phyloP scores from a whole-genome alignment of 2,329 filamentous ascomycete genomes.

The Fusarium poae region DNA sequence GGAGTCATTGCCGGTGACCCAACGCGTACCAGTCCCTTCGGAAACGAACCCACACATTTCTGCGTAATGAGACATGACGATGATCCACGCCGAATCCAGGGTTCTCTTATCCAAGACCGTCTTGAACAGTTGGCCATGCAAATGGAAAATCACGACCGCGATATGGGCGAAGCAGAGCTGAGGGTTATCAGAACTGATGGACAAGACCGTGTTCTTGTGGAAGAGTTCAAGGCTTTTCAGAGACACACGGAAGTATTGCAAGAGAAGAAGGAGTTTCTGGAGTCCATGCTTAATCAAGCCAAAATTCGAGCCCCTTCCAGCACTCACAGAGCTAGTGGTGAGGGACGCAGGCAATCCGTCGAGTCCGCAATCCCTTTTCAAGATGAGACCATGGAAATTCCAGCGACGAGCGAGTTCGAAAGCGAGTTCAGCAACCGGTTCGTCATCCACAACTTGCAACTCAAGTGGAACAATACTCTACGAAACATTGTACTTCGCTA shows the following conservation, averaged over 20 bases:
- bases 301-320: slow-evolving; percentile 53
- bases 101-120: slow-evolving; percentile 84
- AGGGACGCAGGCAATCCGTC: slow-evolving; percentile 52
- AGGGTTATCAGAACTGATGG: slow-evolving; percentile 66
- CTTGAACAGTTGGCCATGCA: slow-evolving; percentile 83
- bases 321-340: slow-evolving; percentile 47
- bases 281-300: slow-evolving; percentile 69
- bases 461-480: slow-evolving; percentile 98
- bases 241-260: slow-evolving; percentile 68
- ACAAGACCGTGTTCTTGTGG: slow-evolving; percentile 64
- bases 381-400: slow-evolving; percentile 72
- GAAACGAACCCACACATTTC: slow-evolving; percentile 90
- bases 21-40: slow-evolving; percentile 88
- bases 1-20: slow-evolving; percentile 84
- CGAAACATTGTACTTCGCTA: slow-evolving; percentile 97
- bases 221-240: slow-evolving; percentile 71
- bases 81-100: slow-evolving; percentile 90
- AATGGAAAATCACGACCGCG: slow-evolving; percentile 78
- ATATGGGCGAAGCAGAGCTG: slow-evolving; percentile 81
- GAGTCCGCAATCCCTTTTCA: slow-evolving; percentile 65
- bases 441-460: slow-evolving; percentile 95
- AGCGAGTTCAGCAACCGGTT: slow-evolving; percentile 99
- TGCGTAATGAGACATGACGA: slow-evolving; percentile 95
- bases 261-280: slow-evolving; percentile 70
- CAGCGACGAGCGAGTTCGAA: slow-evolving; percentile 82